Evolutionary conservation across 176 grass and related monocot species (phyloP).

Genomic region (Eragrostis curvula): DNA sequence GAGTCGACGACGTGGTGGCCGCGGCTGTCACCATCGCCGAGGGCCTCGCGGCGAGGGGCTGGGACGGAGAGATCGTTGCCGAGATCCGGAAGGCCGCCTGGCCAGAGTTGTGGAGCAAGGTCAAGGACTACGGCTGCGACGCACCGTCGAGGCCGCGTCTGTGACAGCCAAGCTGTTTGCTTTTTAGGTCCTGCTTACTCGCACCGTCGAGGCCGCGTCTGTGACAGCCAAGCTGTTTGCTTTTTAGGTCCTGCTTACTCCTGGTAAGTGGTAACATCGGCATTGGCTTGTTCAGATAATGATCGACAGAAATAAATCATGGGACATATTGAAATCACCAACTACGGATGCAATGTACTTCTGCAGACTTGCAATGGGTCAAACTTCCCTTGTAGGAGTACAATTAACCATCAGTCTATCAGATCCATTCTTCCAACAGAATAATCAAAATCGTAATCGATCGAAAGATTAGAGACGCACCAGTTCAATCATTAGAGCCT

Average conservation of each 20-base stretch:
- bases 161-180: not conserved
- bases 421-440: not conserved
- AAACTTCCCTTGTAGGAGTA: not conserved
- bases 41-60: conserved; percentile 51
- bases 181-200: not conserved
- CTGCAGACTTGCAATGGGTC: not conserved
- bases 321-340: not conserved
- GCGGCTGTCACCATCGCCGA: conserved; percentile 44
- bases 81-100: conserved; percentile 47
- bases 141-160: conserved; percentile 2
- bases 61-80: conserved; percentile 46
- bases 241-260: not conserved
- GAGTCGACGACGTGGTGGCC: conserved; percentile 37
- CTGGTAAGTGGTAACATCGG: no score
- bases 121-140: conserved; percentile 18
- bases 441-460: not conserved
- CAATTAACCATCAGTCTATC: no score
- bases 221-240: not conserved
- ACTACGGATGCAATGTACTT: not conserved
- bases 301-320: not conserved
- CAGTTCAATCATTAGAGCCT: not conserved
- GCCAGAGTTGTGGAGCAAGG: conserved; percentile 38
- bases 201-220: conserved; percentile 2
- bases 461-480: not conserved
- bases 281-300: not conserved